Conservation (phyloP, 306 rosid species). For the Vigna radiata region DNA sequence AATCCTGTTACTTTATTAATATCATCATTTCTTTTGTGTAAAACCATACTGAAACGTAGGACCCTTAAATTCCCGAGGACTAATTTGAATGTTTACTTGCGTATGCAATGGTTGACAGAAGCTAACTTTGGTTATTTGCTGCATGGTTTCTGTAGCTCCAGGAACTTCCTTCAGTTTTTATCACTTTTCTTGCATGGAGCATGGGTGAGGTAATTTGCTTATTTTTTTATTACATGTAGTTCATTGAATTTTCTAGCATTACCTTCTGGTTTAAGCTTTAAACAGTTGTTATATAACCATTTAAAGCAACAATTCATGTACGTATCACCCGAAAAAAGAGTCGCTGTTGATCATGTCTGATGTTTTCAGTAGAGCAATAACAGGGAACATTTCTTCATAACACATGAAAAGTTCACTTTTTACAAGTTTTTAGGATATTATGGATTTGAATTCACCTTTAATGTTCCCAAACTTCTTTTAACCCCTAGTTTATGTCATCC, state of each 20-base stretch:
- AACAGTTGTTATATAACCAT: neutral
- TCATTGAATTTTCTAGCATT: slow-evolving; percentile 13
- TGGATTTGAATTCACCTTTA: slow-evolving; percentile 8
- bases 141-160: slow-evolving; percentile 63
- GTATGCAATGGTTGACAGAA: slow-evolving; percentile 23
- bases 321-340: slow-evolving; percentile 17
- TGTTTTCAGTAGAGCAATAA: neutral
- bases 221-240: slow-evolving; percentile 3
- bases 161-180: slow-evolving; percentile 70
- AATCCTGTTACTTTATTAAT: neutral
- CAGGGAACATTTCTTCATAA: slow-evolving; percentile 16
- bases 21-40: neutral
- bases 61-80: neutral
- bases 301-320: slow-evolving; percentile 11
- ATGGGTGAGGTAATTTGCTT: slow-evolving; percentile 68
- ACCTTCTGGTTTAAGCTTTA: slow-evolving; percentile 10
- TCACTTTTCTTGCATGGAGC: slow-evolving; percentile 90
- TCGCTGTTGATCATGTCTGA: slow-evolving; percentile 2
- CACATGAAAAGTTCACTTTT: neutral
- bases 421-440: neutral
- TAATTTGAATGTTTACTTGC: neutral
- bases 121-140: slow-evolving; percentile 19
- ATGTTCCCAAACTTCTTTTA: slow-evolving; percentile 2
- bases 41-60: neutral
- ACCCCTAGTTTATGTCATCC: slow-evolving; percentile 4